Conservation (phyloP, 768 basidiomycete genomes). For the Rhizopogon rudus region DNA sequence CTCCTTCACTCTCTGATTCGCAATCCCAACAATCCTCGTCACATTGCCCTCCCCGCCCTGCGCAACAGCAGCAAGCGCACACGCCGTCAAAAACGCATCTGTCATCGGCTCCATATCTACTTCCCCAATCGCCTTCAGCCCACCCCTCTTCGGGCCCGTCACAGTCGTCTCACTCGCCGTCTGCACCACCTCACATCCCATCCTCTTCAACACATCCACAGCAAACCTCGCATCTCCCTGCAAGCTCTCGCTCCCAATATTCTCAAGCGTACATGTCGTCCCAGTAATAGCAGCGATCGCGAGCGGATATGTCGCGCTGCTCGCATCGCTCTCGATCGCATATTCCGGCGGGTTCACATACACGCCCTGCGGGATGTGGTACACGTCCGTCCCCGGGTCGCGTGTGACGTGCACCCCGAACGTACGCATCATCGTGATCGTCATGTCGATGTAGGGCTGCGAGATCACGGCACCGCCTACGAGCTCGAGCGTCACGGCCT, state of each 20-base stretch:
- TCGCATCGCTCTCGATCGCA: constrained; percentile 93
- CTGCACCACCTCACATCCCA: constrained; percentile 92
- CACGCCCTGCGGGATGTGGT: constrained; percentile 76
- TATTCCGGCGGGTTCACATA: constrained; percentile 80
- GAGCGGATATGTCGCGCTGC: constrained; percentile 93
- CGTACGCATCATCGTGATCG: constrained; percentile 93
- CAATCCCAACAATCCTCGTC: constrained; percentile 91
- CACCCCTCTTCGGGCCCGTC: constrained; percentile 77
- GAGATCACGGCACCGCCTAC: constrained; percentile 95
- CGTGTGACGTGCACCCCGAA: constrained; percentile 82
- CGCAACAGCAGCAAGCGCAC: constrained; percentile 85
- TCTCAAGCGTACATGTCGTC: constrained; percentile 89
- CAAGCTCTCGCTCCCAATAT: constrained; percentile 85
- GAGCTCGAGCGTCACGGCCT: constrained; percentile 84
- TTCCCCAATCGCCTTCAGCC: constrained; percentile 68
- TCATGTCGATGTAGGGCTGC: constrained; percentile 99
- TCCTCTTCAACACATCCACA: constrained; percentile 84
- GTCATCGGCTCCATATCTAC: constrained; percentile 99
- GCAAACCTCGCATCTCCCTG: constrained; percentile 99
- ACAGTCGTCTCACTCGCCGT: constrained; percentile 89
- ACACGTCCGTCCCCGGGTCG: constrained; percentile 65
- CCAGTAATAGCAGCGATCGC: constrained; percentile 97
- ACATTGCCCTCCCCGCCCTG: constrained; percentile 49
- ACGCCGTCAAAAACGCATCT: constrained; percentile 96
- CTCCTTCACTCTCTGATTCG: constrained; percentile 98